Percentiles rank a stretch among this genome's conserved stretches.
Evolutionary conservation across 2,329 filamentous ascomycete genomes (phyloP).

Genomic region (Trichoderma polysporum): DNA sequence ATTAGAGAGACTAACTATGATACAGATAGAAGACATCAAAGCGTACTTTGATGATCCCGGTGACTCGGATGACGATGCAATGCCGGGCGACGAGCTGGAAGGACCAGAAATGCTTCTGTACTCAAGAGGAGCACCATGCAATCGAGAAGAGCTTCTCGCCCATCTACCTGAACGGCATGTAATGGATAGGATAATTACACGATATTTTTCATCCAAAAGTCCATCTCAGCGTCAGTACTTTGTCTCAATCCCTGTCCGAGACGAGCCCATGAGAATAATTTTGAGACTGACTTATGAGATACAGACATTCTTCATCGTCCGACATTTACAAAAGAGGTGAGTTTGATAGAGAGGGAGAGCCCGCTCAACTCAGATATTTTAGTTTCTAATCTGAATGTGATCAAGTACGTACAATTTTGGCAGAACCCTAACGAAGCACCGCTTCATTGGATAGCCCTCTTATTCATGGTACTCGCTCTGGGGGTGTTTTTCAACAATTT

Average conservation of each 20-base stretch:
- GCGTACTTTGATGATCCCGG: conserved; percentile 54
- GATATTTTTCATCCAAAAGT: conserved; percentile 54
- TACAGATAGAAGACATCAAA: conserved; percentile 59
- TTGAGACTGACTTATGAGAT: neutral
- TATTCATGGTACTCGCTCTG: conserved; percentile 49
- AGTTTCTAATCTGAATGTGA: conserved; percentile 12
- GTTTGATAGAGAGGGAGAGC: conserved; percentile 18
- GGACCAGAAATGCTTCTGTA: conserved; percentile 46
- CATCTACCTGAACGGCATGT: conserved; percentile 47
- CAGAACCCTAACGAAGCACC: conserved; percentile 40
- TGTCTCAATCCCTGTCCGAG: neutral
- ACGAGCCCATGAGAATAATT: neutral
- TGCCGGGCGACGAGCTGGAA: conserved; percentile 37
- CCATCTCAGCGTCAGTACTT: conserved; percentile 49
- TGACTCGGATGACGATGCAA: conserved; percentile 36
- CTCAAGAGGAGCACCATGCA: conserved; percentile 39
- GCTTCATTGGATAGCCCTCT: conserved; percentile 50
- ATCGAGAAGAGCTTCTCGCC: conserved; percentile 48
- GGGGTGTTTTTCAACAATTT: conserved; percentile 47
- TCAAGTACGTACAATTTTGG: conserved; percentile 52
- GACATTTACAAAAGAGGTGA: conserved; percentile 47
- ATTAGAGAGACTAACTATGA: neutral
- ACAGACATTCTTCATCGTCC: conserved; percentile 55
- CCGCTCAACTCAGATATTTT: too few relatives aligned
- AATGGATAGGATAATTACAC: conserved; percentile 51